Evolutionary conservation across 768 basidiomycete species (phyloP).

Genomic region (Collybiopsis confluens): DNA sequence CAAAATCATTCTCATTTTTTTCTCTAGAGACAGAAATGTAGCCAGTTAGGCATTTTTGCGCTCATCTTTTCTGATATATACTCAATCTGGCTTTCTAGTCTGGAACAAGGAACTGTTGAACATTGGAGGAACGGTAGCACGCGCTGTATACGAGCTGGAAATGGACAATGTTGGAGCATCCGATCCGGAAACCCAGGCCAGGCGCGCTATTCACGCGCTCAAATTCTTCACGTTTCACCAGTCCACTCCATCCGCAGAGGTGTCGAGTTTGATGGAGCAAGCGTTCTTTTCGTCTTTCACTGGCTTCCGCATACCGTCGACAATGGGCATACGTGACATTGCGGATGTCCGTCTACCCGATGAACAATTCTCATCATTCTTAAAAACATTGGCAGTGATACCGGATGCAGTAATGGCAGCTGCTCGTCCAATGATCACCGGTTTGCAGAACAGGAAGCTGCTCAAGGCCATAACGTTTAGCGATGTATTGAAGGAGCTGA

Average conservation of each 20-base stretch:
- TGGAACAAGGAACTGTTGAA: constrained; percentile 91
- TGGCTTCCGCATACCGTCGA: constrained; percentile 70
- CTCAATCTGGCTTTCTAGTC: constrained; percentile 32
- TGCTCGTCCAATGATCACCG: constrained; percentile 55
- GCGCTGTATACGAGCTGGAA: constrained; percentile 84
- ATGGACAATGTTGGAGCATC: constrained; percentile 47
- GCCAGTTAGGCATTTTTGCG: too few relatives aligned
- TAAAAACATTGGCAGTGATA: constrained; percentile 74
- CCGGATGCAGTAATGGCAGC: constrained; percentile 54
- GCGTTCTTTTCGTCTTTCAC: constrained; percentile 73
- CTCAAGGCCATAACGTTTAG: constrained; percentile 72
- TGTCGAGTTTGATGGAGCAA: constrained; percentile 64
- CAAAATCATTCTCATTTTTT: constrained; percentile 3
- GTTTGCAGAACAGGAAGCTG: constrained; percentile 58
- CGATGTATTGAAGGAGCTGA: constrained; percentile 80
- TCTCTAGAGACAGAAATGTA: constrained; percentile 71
- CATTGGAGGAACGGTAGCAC: constrained; percentile 77
- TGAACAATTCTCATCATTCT: constrained; percentile 62
- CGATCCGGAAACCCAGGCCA: constrained; percentile 39
- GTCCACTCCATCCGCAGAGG: constrained; percentile 83
- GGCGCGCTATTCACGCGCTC: constrained; percentile 72
- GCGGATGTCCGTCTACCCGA: constrained; percentile 72
- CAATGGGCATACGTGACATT: constrained; percentile 63
- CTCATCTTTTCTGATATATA: constrained; percentile 6
- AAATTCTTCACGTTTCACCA: constrained; percentile 87